Evolutionary conservation across 1,284 basidiomycete genomes (phyloP).

Genomic region (Ceratobasidium sp.): DNA sequence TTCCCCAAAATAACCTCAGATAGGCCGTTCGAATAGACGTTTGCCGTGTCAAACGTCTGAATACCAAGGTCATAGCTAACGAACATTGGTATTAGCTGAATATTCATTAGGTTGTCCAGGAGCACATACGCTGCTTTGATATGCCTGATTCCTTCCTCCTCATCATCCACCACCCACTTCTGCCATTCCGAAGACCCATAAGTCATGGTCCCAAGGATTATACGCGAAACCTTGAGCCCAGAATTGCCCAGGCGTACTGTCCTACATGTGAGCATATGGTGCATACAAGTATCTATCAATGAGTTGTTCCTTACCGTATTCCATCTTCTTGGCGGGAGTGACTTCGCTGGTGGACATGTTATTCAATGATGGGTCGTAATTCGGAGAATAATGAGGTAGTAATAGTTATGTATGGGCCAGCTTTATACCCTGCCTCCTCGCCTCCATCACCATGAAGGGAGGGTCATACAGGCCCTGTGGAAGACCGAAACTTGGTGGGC

Average conservation of each 20-base stretch:
- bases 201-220: conserved; percentile 46
- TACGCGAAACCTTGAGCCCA: conserved; percentile 47
- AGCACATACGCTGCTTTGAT: conserved; percentile 45
- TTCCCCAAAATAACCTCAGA: conserved; percentile 62
- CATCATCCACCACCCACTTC: conserved; percentile 45
- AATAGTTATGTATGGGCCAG: background rate
- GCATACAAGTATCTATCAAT: background rate
- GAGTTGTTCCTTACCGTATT: conserved; percentile 18
- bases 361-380: background rate
- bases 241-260: conserved; percentile 47
- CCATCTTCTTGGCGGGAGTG: conserved; percentile 15
- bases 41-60: conserved; percentile 66
- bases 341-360: background rate
- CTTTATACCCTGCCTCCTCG: background rate
- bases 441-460: background rate
- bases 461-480: background rate
- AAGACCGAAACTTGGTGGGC: background rate
- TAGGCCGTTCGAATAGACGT: conserved; percentile 56
- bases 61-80: conserved; percentile 45
- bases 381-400: background rate
- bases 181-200: conserved; percentile 47
- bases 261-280: background rate
- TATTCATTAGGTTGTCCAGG: background rate
- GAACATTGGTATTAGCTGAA: background rate
- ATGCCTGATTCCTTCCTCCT: conserved; percentile 44